Evolutionary conservation across 192 early-diverging fungal species (phyloP), one percentile per base, ranked within the genome.

Genomic region (Blastocladiella britannica): DNA sequence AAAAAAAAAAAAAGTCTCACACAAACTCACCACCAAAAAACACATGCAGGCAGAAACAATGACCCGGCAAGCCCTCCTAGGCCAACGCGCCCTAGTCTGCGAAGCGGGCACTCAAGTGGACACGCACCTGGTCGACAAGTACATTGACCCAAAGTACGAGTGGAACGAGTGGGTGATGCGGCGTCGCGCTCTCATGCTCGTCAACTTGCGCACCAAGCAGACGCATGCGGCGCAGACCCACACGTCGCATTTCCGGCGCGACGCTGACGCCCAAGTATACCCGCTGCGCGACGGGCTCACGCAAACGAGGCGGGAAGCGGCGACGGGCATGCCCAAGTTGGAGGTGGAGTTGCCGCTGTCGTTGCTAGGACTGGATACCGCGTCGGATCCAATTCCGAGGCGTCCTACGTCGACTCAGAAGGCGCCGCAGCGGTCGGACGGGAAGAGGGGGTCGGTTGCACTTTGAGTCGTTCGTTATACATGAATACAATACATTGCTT

Each of bases 151-250:
- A 6, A 74, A 75, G 29, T 79, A 79, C 58, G 59, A 75, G 54
- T 79, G 77, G 77, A 79, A 79, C 57, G 77, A 79, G 55, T 79
- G 77, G 77, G 72, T 74, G 55, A 55, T 79, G 20, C 55, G 77
- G 26, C 56, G 77, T 15, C 58, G 67, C 28, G 77, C 70, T 4
- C 55, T 79, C 26, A 76, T 79, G 77, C 67, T 76, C 26, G 74
- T 73, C n/a, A 79, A 79, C 57, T 54, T 79, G 51, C 68, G 69
- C 37, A 72, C 53, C n/a, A 79, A 79, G 57, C 26, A 58, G 55
- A 79, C 77, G 12, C 74, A 79, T 53, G 69, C 70, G n/a, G 58
- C 62, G 15, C 77, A 79, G 51, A 76, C 77, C 9, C 60, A 64
- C 28, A 43, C 61, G 27, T 62, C 58, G 31, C 72, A 74, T 47